A percentile compares a stretch with the other conserved stretches of the same genome.
phyloP scores from a whole-genome alignment of 768 basidiomycete genomes.

The Kwoniella bestiolae region DNA sequence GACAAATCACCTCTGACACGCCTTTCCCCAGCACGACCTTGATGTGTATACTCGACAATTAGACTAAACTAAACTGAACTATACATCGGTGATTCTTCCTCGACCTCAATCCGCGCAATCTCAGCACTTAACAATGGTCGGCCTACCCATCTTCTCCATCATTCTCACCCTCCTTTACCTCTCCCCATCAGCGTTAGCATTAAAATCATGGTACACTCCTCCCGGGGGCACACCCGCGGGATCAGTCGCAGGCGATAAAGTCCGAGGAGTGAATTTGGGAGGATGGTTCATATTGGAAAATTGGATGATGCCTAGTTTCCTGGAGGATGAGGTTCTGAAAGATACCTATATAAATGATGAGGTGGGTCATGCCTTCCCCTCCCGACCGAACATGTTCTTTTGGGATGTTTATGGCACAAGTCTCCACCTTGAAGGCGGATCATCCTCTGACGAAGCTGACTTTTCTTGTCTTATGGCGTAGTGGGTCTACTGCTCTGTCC shows the following conservation, averaged over 20 bases:
- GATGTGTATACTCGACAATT: slow-evolving; percentile 2
- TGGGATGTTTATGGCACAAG: too few relatives aligned
- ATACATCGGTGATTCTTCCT: too few relatives aligned
- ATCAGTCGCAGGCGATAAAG: slow-evolving; percentile 39
- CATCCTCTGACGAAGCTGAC: background rate
- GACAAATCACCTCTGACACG: too few relatives aligned
- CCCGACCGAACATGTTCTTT: too few relatives aligned
- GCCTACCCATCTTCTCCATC: background rate
- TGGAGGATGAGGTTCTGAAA: slow-evolving; percentile 30
- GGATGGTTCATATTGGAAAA: slow-evolving; percentile 52
- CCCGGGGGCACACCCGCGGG: slow-evolving; percentile 42
- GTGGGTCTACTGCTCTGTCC: slow-evolving; percentile 41
- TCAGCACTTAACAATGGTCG: slow-evolving; percentile 12
- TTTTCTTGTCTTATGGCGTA: slow-evolving; percentile 17
- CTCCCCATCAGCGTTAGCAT: slow-evolving; percentile 8
- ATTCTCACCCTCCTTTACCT: slow-evolving; percentile 18
- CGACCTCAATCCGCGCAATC: too few relatives aligned
- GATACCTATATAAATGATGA: slow-evolving; percentile 34
- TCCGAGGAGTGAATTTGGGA: slow-evolving; percentile 48
- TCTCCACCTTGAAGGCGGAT: too few relatives aligned
- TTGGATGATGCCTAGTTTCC: slow-evolving; percentile 50
- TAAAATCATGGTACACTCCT: slow-evolving; percentile 44
- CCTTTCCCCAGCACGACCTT: too few relatives aligned
- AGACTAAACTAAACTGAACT: too few relatives aligned
- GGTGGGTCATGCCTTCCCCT: slow-evolving; percentile 18